phyloP scores from a whole-genome alignment of 2,329 filamentous ascomycete species.

The Thielaviopsis populi region DNA sequence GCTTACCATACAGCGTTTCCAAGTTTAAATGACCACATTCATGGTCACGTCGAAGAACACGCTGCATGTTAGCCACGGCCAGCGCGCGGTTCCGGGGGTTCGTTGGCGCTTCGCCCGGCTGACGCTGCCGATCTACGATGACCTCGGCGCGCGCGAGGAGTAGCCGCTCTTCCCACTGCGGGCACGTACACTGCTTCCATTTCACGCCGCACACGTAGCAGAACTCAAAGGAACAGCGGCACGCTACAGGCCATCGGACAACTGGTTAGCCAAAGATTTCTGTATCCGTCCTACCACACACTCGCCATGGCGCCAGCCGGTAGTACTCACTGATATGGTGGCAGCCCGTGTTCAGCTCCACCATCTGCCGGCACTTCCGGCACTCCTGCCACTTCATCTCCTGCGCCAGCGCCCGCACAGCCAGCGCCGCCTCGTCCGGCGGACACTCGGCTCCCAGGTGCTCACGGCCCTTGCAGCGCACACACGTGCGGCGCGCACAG shows the following conservation, averaged over 20 bases:
- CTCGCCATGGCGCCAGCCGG: not conserved
- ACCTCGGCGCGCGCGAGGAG: slow-evolving; percentile 4
- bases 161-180: slow-evolving; percentile 25
- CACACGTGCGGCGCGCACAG: slow-evolving; percentile 36
- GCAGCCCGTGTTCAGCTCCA: slow-evolving; percentile 38
- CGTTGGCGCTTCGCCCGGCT: not conserved
- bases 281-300: not conserved
- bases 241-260: slow-evolving; percentile 24
- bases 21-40: slow-evolving; percentile 27
- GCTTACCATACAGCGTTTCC: slow-evolving; percentile 23
- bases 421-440: slow-evolving; percentile 27
- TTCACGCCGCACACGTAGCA: slow-evolving; percentile 32
- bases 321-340: slow-evolving; percentile 40
- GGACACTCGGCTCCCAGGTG: slow-evolving; percentile 35
- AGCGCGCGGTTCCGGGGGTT: not conserved
- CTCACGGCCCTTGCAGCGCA: slow-evolving; percentile 31
- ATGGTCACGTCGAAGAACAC: slow-evolving; percentile 25
- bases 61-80: slow-evolving; percentile 22
- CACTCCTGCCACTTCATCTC: slow-evolving; percentile 39
- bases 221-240: slow-evolving; percentile 33
- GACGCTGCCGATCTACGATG: not conserved
- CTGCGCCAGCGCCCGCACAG: slow-evolving; percentile 28
- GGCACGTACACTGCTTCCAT: slow-evolving; percentile 30
- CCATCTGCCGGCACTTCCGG: slow-evolving; percentile 28
- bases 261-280: not conserved